Conservation (phyloP, 2,329 filamentous ascomycete species). For the Clonostachys solani region DNA sequence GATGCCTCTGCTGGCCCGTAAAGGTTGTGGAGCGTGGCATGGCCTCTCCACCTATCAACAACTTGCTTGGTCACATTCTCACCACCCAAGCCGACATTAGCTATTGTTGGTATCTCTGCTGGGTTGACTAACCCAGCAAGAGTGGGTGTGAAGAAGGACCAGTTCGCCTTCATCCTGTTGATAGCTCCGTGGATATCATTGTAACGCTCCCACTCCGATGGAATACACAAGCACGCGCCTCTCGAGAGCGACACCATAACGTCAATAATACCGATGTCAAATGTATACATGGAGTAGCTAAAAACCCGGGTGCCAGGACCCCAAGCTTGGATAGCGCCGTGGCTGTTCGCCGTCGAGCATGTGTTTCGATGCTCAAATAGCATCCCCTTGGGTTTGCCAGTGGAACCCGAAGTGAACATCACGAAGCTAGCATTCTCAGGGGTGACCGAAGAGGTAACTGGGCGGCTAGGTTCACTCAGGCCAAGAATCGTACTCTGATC, state of each 20-base stretch:
- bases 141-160: constrained; percentile 2
- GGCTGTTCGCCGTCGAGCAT: constrained; percentile 29
- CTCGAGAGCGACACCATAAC: constrained; percentile 2
- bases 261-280: constrained; percentile 7
- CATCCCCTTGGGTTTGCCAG: constrained; percentile 7
- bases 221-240: constrained; percentile 1
- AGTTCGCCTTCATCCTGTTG: neutral
- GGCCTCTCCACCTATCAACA: constrained; percentile 7
- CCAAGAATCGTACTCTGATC: neutral
- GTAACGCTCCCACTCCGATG: neutral
- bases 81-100: constrained; percentile 3
- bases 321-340: constrained; percentile 21
- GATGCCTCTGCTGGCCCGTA: constrained; percentile 36
- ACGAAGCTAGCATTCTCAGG: constrained; percentile 7
- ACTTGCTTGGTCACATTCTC: constrained; percentile 4
- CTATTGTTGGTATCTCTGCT: neutral
- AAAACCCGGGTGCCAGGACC: constrained; percentile 26
- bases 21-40: constrained; percentile 27
- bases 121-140: neutral
- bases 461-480: constrained; percentile 3
- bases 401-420: constrained; percentile 4
- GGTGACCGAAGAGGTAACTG: constrained; percentile 2
- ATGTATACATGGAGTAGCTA: constrained; percentile 31
- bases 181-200: neutral
- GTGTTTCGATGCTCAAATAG: constrained; percentile 3